Evolutionary conservation across 2,329 filamentous ascomycete genomes (phyloP), one percentile per base, ranked within the genome.

Genomic region (Ophiostoma himal-ulmi): DNA sequence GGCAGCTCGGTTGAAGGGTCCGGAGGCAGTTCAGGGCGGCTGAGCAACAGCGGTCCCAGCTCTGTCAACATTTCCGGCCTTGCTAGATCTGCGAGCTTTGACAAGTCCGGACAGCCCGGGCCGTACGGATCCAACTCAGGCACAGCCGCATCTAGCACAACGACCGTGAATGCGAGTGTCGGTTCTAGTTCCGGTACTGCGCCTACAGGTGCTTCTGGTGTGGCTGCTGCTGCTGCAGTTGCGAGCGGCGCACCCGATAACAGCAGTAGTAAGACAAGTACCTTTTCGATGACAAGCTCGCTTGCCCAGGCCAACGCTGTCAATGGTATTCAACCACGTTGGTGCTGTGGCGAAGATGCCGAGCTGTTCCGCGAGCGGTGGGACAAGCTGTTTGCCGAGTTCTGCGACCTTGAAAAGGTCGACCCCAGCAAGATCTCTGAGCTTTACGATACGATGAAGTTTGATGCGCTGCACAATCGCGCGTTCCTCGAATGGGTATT

Each of bases 401-500:
- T 99, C 76, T 95, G 91, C 74, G 96, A 99, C 78, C 91, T 92
- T 1, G 95, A 99, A 76, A 99, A 99, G 82, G 93, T 98, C 22
- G 95, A 99, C 79, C 96, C 96, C 22, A 97, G 94, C 83, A 99
- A 99, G 82, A 94, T 99, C 73, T 97, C 93, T 5, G 95, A 99
- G 81, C 86, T 99, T 2, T 99, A 99, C 79, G 95, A 99, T 79
- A 98, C 94, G 26, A 98, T 99, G 95, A 99, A 99, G 80, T 99
- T 98, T 74, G 95, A 99, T 78, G 95, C 95, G 0, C 84, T 99
- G 17, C 96, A 99, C 80, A 99, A 99, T 77, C 89, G 95, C 2
- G 92, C 93, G 73, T 99, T 99, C 76, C 83, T 99, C 4, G 95
- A 99, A 79, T 98, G 95, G 92, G 91, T 97, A 0, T 99, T 99